Percentiles rank a stretch among this genome's conserved stretches.
Conservation (phyloP, 2,329 filamentous ascomycete species). For the Lizonia empirigonia region DNA sequence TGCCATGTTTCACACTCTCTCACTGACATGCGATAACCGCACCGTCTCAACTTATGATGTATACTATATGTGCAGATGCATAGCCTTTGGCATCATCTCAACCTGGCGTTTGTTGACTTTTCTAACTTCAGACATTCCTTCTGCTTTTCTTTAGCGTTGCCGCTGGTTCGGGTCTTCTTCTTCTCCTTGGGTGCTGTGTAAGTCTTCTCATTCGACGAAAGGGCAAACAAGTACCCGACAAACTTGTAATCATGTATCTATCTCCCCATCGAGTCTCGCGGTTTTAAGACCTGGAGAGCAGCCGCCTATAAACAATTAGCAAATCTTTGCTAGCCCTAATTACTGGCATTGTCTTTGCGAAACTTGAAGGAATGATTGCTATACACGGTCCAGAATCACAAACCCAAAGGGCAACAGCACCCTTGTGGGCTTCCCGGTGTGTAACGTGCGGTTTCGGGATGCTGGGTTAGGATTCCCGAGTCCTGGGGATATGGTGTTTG, state of each 20-base stretch:
- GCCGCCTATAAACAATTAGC: conserved; percentile 4
- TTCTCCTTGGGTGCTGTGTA: conserved; percentile 6
- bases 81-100: conserved; percentile 1
- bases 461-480: too few species aligned
- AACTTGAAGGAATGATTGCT: too few species aligned
- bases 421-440: too few species aligned
- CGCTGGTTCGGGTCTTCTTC: conserved; percentile 10
- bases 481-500: too few species aligned
- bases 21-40: not conserved
- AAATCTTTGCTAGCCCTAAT: too few species aligned
- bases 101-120: not conserved
- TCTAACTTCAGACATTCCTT: not conserved
- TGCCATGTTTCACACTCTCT: conserved; percentile 5
- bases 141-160: not conserved
- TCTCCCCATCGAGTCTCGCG: conserved; percentile 1
- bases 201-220: not conserved
- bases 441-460: too few species aligned
- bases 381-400: too few species aligned
- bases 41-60: conserved; percentile 1
- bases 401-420: too few species aligned
- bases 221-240: not conserved
- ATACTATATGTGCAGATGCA: not conserved
- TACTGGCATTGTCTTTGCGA: too few species aligned
- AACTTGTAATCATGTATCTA: conserved; percentile 3
- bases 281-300: conserved; percentile 1